Evolutionary conservation across 768 basidiomycete species (phyloP).

Genomic region (Tephrocybe sp.): DNA sequence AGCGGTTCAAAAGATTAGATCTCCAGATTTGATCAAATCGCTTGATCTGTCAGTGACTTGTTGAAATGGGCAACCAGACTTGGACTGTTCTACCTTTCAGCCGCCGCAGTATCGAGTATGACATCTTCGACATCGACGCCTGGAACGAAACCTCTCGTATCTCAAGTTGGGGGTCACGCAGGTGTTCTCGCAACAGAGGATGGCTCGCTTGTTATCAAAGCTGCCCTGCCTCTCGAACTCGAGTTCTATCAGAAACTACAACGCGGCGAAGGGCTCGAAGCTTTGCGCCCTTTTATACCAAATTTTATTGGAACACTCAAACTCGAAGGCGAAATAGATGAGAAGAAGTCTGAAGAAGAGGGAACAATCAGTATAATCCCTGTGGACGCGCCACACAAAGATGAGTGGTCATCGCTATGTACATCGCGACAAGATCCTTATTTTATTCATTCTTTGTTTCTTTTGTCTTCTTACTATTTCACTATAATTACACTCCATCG

Average conservation of each 20-base stretch:
- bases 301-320: constrained; percentile 78
- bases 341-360: constrained; percentile 21
- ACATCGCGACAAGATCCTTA: not conserved
- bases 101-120: constrained; percentile 1
- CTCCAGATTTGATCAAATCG: not conserved
- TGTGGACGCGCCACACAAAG: constrained; percentile 16
- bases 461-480: not conserved
- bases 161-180: constrained; percentile 78
- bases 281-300: constrained; percentile 64
- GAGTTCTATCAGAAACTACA: constrained; percentile 67
- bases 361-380: constrained; percentile 17
- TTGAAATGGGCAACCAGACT: no score
- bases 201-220: constrained; percentile 80
- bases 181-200: constrained; percentile 73
- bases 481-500: constrained; percentile 58
- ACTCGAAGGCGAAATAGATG: constrained; percentile 61
- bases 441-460: not conserved
- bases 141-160: constrained; percentile 15
- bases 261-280: constrained; percentile 36
- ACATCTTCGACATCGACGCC: constrained; percentile 1
- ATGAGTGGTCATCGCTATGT: constrained; percentile 13
- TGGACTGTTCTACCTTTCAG: not conserved
- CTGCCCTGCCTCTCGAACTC: constrained; percentile 61
- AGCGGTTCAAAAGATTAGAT: not conserved
- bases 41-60: no score